Evolutionary conservation across 164 flowering plant genomes (phyloP).

Genomic region (Vitis cinerea): DNA sequence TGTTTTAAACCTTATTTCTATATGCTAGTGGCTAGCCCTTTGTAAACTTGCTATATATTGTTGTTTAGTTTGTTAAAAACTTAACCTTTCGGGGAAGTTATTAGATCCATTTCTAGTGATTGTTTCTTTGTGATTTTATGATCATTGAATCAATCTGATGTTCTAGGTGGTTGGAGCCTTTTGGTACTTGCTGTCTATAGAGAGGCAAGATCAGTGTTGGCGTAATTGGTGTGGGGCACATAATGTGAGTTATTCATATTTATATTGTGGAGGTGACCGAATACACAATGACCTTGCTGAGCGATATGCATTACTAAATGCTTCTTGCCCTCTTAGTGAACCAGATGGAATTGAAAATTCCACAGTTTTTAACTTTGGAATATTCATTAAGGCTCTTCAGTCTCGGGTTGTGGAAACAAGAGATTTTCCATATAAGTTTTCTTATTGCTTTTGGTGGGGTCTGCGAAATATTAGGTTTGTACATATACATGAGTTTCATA

Average conservation of each 20-base stretch:
- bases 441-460: conserved; percentile 75
- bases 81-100: too few species aligned
- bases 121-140: too few species aligned
- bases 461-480: conserved; percentile 62
- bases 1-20: conserved; percentile 37
- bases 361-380: conserved; percentile 51
- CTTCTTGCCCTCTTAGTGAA: conserved; percentile 27
- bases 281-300: too few species aligned
- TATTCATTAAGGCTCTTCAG: conserved; percentile 50
- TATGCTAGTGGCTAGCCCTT: conserved; percentile 43
- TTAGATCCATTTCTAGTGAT: too few species aligned
- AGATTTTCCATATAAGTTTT: conserved; percentile 52
- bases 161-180: conserved; percentile 58
- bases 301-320: conserved; percentile 11
- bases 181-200: conserved; percentile 69
- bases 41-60: too few species aligned
- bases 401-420: conserved; percentile 49
- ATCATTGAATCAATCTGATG: not conserved
- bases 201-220: conserved; percentile 63
- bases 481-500: not conserved
- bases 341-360: not conserved
- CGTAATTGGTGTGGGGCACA: not conserved
- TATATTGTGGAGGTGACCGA: too few species aligned
- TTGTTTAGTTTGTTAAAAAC: too few species aligned
- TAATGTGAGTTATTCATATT: too few species aligned